These are phyloP conservation scores for Phytophthora pluvialis DNA, from an alignment of 352 stramenopile species.

Conservation along the genomic window DNA sequence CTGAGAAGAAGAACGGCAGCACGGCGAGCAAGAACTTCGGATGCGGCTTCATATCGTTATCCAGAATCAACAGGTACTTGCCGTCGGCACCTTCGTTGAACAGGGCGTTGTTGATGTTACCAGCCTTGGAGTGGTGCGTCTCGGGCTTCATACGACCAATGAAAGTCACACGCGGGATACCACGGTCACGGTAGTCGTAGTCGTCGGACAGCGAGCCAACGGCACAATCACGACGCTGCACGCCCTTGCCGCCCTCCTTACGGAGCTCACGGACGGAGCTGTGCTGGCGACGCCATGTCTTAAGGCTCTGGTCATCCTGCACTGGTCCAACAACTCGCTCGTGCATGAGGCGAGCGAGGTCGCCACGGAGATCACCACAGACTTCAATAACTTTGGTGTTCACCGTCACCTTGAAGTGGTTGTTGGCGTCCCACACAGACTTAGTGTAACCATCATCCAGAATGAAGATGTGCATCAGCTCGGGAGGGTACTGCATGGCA, in stretches of 20 bases:
- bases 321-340: conserved; percentile 84
- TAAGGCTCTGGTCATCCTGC: conserved; percentile 76
- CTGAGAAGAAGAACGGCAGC: conserved; percentile 91
- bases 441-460: conserved; percentile 92
- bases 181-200: conserved; percentile 91
- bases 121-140: conserved; percentile 91
- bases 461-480: conserved; percentile 88
- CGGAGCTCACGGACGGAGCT: conserved; percentile 85
- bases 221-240: conserved; percentile 85
- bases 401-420: conserved; percentile 90
- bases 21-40: conserved; percentile 88
- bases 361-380: conserved; percentile 80
- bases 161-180: conserved; percentile 86
- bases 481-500: conserved; percentile 86
- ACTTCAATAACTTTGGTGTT: conserved; percentile 92
- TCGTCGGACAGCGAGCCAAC: conserved; percentile 89
- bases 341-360: conserved; percentile 87
- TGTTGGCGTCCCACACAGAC: conserved; percentile 90
- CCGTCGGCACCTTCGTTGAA: conserved; percentile 91
- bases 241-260: conserved; percentile 81
- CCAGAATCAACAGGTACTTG: conserved; percentile 91
- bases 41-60: conserved; percentile 94
- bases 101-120: conserved; percentile 93
- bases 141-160: conserved; percentile 90
- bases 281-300: conserved; percentile 88